A percentile compares a stretch with the other conserved stretches of the same genome.
Conservation (phyloP, 768 basidiomycete genomes). For the Phaeotremella fagi region DNA sequence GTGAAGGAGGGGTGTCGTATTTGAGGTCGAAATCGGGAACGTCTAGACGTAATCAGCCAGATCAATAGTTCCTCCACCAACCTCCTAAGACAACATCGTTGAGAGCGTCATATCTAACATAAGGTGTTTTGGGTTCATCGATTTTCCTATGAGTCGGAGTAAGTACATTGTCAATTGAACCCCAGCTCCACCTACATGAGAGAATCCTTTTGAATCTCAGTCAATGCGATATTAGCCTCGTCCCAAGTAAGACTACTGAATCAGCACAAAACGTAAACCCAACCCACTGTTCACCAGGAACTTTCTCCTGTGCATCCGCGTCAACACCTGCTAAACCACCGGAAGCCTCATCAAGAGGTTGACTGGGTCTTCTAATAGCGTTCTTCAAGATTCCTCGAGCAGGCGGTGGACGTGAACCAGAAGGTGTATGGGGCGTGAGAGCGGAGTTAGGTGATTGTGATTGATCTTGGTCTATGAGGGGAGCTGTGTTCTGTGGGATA, state of each 20-base stretch:
- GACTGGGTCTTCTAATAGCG: conserved; percentile 19
- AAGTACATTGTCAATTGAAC: not conserved
- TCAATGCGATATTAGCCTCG: conserved; percentile 84
- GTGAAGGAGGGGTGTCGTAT: conserved; percentile 54
- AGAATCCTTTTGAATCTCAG: conserved; percentile 90
- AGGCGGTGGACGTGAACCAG: conserved; percentile 25
- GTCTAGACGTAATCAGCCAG: conserved; percentile 53
- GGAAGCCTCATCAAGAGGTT: not conserved
- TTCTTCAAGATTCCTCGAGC: conserved; percentile 40
- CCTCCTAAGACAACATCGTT: conserved; percentile 55
- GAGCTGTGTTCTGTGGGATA: conserved; percentile 14
- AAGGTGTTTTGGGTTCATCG: conserved; percentile 95
- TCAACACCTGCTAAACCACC: not conserved
- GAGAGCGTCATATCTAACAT: conserved; percentile 58
- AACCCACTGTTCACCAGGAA: conserved; percentile 14
- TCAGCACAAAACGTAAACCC: not conserved
- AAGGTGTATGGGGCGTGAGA: conserved; percentile 2
- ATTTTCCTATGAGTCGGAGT: conserved; percentile 59
- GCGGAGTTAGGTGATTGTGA: not conserved
- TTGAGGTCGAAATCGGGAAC: conserved; percentile 72
- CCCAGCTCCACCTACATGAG: conserved; percentile 57
- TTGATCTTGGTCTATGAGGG: conserved; percentile 3
- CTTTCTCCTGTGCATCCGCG: not conserved
- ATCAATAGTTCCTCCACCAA: conserved; percentile 42
- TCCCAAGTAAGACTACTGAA: conserved; percentile 84